Percentiles rank a stretch among this genome's conserved stretches.
phyloP scores from a whole-genome alignment of 148 eudicot species.

The Simmondsia chinensis region DNA sequence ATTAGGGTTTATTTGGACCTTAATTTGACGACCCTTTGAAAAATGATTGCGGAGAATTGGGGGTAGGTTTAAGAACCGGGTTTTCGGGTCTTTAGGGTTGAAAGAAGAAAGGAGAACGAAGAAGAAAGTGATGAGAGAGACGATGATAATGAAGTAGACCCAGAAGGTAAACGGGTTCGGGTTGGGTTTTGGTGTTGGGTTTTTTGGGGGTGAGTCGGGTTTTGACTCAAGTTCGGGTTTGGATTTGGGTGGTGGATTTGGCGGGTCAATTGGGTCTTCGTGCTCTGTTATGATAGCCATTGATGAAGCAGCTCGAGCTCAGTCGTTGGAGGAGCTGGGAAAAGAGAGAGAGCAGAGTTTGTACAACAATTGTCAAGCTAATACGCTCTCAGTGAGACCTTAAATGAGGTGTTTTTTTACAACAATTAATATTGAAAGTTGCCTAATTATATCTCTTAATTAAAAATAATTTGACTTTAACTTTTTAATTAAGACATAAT shows the following conservation, averaged over 20 bases:
- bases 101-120: conserved; percentile 36
- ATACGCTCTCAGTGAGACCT: too few relatives aligned
- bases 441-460: too few relatives aligned
- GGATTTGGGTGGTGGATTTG: conserved; percentile 27
- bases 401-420: too few relatives aligned
- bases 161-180: conserved; percentile 70
- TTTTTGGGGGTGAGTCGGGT: conserved; percentile 9
- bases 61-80: conserved; percentile 77
- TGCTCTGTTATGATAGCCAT: conserved; percentile 72
- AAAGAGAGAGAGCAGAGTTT: too few relatives aligned
- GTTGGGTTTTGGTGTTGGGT: conserved; percentile 6
- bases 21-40: conserved; percentile 50
- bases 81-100: conserved; percentile 52
- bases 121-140: conserved; percentile 50
- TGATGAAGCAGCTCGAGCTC: conserved; percentile 7
- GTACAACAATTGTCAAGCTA: too few relatives aligned
- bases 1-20: conserved; percentile 48
- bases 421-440: too few relatives aligned
- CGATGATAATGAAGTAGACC: conserved; percentile 60
- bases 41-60: conserved; percentile 44
- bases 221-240: conserved; percentile 13
- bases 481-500: too few relatives aligned
- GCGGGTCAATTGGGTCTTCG: conserved; percentile 26
- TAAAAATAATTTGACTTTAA: too few relatives aligned
- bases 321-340: neutral